Percentiles rank a stretch among this genome's conserved stretches.
Evolutionary conservation across 2,329 filamentous ascomycete species (phyloP).

Genomic region (Pseudocercospora cruenta): DNA sequence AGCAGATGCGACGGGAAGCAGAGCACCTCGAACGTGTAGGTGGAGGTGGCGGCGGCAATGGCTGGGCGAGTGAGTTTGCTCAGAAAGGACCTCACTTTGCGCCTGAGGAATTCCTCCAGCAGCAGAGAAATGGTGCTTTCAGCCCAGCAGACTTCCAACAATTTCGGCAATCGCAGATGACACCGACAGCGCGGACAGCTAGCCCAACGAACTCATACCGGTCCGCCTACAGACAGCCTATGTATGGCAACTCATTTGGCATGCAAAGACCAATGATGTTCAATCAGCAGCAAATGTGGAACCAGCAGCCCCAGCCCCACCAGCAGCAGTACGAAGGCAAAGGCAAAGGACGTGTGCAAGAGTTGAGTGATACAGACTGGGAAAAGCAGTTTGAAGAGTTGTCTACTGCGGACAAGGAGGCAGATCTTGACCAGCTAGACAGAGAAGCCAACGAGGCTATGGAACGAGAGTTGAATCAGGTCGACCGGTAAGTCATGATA

Average conservation of each 20-base stretch:
- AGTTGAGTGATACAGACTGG: constrained; percentile 92
- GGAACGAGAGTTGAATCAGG: constrained; percentile 82
- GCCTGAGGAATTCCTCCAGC: constrained; percentile 32
- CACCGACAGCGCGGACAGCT: constrained; percentile 59
- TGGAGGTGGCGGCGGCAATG: constrained; percentile 29
- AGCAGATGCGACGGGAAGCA: constrained; percentile 66
- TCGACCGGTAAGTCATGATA: constrained; percentile 74
- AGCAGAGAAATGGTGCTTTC: constrained; percentile 56
- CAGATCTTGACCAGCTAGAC: constrained; percentile 55
- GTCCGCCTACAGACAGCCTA: constrained; percentile 61
- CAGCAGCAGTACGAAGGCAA: constrained; percentile 67
- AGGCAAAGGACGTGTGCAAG: constrained; percentile 79
- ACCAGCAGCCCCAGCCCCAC: constrained; percentile 46
- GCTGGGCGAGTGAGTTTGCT: constrained; percentile 40
- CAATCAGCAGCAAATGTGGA: constrained; percentile 40
- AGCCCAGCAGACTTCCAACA: constrained; percentile 82
- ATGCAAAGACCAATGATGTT: constrained; percentile 42
- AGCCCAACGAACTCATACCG: constrained; percentile 56
- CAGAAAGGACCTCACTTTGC: constrained; percentile 33
- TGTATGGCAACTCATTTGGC: constrained; percentile 58
- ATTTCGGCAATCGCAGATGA: constrained; percentile 75
- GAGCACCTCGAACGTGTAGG: constrained; percentile 49
- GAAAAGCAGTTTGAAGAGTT: constrained; percentile 94
- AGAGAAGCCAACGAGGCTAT: constrained; percentile 72
- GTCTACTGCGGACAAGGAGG: constrained; percentile 66